Percentiles rank a stretch among this genome's conserved stretches.
Evolutionary conservation across 768 basidiomycete genomes (phyloP).

Genomic region (Boletus tomentosulus): DNA sequence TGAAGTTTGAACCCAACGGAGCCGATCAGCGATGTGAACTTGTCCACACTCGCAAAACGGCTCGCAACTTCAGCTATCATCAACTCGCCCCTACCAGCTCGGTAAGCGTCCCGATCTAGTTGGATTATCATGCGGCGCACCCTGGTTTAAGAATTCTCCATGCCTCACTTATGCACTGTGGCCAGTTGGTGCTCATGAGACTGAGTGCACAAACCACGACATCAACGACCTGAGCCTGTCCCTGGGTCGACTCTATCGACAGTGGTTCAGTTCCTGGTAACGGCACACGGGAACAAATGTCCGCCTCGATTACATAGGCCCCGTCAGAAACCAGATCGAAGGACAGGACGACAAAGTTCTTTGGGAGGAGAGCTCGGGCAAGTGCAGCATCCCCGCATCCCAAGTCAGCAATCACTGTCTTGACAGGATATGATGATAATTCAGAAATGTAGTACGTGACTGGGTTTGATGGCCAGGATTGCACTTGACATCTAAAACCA

Average conservation of each 20-base stretch:
- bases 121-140: slow-evolving; percentile 43
- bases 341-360: slow-evolving; percentile 66
- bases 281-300: slow-evolving; percentile 77
- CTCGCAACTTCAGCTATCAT: slow-evolving; percentile 89
- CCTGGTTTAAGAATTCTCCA: slow-evolving; percentile 81
- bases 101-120: slow-evolving; percentile 7
- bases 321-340: slow-evolving; percentile 78
- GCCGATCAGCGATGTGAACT: slow-evolving; percentile 59
- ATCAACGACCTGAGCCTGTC: slow-evolving; percentile 78
- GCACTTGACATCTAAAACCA: slow-evolving; percentile 88
- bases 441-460: slow-evolving; percentile 72
- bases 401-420: slow-evolving; percentile 82
- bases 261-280: slow-evolving; percentile 72
- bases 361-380: slow-evolving; percentile 66
- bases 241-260: slow-evolving; percentile 37
- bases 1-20: slow-evolving; percentile 71
- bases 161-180: slow-evolving; percentile 82
- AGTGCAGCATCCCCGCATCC: slow-evolving; percentile 94
- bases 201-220: slow-evolving; percentile 92
- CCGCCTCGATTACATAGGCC: slow-evolving; percentile 81
- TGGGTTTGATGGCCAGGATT: slow-evolving; percentile 92
- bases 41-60: slow-evolving; percentile 65
- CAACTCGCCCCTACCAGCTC: slow-evolving; percentile 59
- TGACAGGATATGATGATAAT: slow-evolving; percentile 59
- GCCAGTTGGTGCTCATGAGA: slow-evolving; percentile 97